Percentiles rank a stretch among this genome's conserved stretches.
These are phyloP conservation scores for Pichia sp. DNA, from an alignment of 1,139 yeast species.

Conservation along the genomic window DNA sequence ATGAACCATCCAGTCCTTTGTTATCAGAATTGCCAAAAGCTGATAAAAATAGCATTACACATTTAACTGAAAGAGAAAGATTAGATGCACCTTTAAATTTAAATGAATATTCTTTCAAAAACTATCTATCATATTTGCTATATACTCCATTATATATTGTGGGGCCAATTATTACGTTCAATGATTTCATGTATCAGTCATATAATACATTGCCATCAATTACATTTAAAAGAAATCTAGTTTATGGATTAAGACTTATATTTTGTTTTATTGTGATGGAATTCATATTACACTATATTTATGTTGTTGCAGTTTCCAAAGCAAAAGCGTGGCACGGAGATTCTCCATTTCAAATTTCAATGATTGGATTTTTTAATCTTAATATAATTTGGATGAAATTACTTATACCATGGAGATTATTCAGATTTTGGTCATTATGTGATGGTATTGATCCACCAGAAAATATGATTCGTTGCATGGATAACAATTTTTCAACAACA, in stretches of 20 bases:
- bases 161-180: slow-evolving; percentile 90
- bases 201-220: slow-evolving; percentile 45
- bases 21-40: slow-evolving; percentile 3
- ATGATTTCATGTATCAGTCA: slow-evolving; percentile 82
- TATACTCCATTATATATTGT: slow-evolving; percentile 91
- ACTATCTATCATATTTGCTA: slow-evolving; percentile 68
- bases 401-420: slow-evolving; percentile 92
- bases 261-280: slow-evolving; percentile 86
- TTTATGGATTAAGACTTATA: slow-evolving; percentile 61
- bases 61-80: slow-evolving; percentile 57
- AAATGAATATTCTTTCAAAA: slow-evolving; percentile 51
- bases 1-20: slow-evolving; percentile 14
- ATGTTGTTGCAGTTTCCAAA: slow-evolving; percentile 88
- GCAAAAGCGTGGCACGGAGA: slow-evolving; percentile 88
- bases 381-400: slow-evolving; percentile 90
- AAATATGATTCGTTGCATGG: slow-evolving; percentile 94
- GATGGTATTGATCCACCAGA: slow-evolving; percentile 97
- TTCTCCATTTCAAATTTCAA: slow-evolving; percentile 86
- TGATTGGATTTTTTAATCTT: slow-evolving; percentile 88
- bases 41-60: slow-evolving; percentile 31
- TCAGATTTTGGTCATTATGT: slow-evolving; percentile 83
- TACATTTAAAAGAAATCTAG: slow-evolving; percentile 42
- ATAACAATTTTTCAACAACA: slow-evolving; percentile 84
- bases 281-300: slow-evolving; percentile 74
- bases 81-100: slow-evolving; percentile 57